phyloP scores from a whole-genome alignment of 1,284 basidiomycete species.

The Ustilago lituana region DNA sequence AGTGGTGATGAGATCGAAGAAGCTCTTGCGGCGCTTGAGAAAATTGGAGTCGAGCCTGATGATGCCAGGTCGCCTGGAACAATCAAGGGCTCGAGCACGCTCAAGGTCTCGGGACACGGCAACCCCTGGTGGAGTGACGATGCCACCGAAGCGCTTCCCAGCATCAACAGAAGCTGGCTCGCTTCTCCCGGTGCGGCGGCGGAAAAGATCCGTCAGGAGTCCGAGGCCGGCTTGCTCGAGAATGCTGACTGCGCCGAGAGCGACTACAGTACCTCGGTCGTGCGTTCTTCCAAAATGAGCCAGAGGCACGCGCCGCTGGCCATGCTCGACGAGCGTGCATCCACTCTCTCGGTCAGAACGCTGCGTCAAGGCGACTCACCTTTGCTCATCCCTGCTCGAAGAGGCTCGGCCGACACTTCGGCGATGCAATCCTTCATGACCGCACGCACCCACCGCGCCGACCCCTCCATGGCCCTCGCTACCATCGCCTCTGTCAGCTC shows the following conservation, averaged over 20 bases:
- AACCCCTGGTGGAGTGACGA: conserved; percentile 65
- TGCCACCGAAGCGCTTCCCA: conserved; percentile 39
- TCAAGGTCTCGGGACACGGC: conserved; percentile 61
- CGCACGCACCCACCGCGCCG: conserved; percentile 45
- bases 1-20: conserved; percentile 61
- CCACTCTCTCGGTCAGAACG: conserved; percentile 46
- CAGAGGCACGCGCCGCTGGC: conserved; percentile 41
- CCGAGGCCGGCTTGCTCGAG: conserved; percentile 37
- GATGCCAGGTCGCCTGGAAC: conserved; percentile 28
- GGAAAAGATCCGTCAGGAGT: conserved; percentile 41
- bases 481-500: conserved; percentile 53
- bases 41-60: conserved; percentile 50
- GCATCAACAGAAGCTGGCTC: conserved; percentile 56
- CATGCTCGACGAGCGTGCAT: conserved; percentile 40
- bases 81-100: conserved; percentile 48
- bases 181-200: conserved; percentile 40
- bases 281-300: conserved; percentile 54
- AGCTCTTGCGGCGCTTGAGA: conserved; percentile 58
- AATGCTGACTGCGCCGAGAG: conserved; percentile 44
- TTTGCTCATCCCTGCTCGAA: conserved; percentile 35
- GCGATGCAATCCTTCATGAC: conserved; percentile 54
- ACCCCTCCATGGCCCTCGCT: conserved; percentile 54
- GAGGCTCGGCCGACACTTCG: conserved; percentile 35
- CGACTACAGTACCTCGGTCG: conserved; percentile 61
- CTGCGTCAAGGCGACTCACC: conserved; percentile 40